Percentiles rank a stretch among this genome's conserved stretches.
Conservation (phyloP, 1,284 basidiomycete species). For the Fomitopsis betulina region DNA sequence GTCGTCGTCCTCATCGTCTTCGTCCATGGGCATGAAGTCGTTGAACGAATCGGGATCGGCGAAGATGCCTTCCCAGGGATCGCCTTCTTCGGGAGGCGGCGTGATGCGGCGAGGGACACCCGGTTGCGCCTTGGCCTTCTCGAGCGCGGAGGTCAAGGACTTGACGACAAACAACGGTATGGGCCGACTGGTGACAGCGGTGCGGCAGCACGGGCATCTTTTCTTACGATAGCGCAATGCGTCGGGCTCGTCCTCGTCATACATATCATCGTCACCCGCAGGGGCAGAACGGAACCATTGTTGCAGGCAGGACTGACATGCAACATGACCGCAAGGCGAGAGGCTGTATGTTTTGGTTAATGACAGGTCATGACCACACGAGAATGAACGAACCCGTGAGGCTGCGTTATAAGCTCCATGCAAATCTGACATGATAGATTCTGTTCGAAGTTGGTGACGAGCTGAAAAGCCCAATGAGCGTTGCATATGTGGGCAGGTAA, state of each 20-base stretch:
- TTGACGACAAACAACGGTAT: constrained; percentile 67
- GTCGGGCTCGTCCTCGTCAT: constrained; percentile 45
- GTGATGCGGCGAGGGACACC: constrained; percentile 20
- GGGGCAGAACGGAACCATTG: constrained; percentile 73
- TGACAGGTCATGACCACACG: background rate
- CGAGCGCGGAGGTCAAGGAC: constrained; percentile 44
- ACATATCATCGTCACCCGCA: constrained; percentile 45
- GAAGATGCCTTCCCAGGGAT: constrained; percentile 70
- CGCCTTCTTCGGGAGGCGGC: constrained; percentile 32
- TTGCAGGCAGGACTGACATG: constrained; percentile 64
- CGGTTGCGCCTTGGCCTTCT: constrained; percentile 34
- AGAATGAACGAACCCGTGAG: constrained; percentile 49
- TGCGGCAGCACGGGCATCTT: constrained; percentile 67
- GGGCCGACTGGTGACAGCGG: constrained; percentile 50
- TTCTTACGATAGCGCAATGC: constrained; percentile 56
- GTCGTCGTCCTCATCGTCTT: constrained; percentile 32
- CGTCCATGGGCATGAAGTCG: constrained; percentile 30
- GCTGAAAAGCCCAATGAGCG: constrained; percentile 28
- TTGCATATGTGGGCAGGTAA: background rate
- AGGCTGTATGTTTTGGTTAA: constrained; percentile 35
- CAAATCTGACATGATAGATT: constrained; percentile 70
- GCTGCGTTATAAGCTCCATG: constrained; percentile 59
- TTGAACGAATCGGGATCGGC: constrained; percentile 37
- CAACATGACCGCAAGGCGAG: constrained; percentile 68
- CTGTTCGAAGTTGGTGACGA: constrained; percentile 49